Evolutionary conservation across 1,284 basidiomycete species (phyloP), one percentile per base, ranked within the genome.

Genomic region (Moesziomyces antarcticus): DNA sequence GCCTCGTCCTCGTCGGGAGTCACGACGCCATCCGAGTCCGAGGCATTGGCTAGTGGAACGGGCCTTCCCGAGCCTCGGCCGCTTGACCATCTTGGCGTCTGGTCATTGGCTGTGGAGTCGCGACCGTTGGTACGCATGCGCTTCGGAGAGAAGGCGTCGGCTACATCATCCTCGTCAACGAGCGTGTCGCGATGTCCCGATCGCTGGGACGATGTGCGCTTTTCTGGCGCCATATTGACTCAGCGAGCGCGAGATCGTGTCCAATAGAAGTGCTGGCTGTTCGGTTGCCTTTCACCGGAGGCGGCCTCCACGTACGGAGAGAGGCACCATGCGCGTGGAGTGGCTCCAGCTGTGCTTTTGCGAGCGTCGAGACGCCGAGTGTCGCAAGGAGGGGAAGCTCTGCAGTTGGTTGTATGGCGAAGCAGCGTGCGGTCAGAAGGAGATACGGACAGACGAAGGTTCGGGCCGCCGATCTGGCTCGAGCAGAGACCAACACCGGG

Each of bases 1-100:
- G 35, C 49, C 7, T 59, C 59, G 25, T 56, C 59, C 40, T 55
- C 72, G 13, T 62, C 69, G 50, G 61, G 57, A 14, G 56, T 64
- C n/a, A 53, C 84, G 89, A 90, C 78, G 89, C 90, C 61, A 89
- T 88, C 52, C 2, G 56, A 51, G 1, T 56, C 54, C 16, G 24
- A 27, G 5, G 46, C 46, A 22, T 44, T 44, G 14, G 37, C 37
- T 1, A 40, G 37, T 18, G 37, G 37, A 5, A 40, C 37, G 16
- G 16, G 6, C 16, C 16, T 40, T 4, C 14, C 42, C 7, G 46
- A 35, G 5, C 44, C 8, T 21, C 46, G 44, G n/a, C 46, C 25
- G 48, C 51, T 44, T 1, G 52, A 46, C 13, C 44, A 40, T n/a
- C 43, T 47, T 5, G 62, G 54, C 20, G 46, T 48, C 5, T 16